Evolutionary conservation across 208 protist genomes (phyloP), one percentile per base, ranked within the genome.

Genomic region (Jaenimonas drosophilae): DNA sequence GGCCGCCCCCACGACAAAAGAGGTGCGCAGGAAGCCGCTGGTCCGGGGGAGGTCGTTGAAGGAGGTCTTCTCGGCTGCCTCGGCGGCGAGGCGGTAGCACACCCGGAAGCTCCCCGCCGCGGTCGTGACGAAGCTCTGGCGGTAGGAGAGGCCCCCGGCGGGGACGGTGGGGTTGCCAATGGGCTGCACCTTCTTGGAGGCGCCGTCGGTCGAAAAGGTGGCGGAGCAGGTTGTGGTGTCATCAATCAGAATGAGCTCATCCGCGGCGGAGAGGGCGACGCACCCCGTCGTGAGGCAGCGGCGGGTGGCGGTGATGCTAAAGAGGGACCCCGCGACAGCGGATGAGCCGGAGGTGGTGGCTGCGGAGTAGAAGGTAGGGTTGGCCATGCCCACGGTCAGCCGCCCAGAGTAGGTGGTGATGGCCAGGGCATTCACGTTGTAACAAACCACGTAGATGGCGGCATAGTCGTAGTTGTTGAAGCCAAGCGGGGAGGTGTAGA

Each of bases 281-380:
- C 78, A 88, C 20, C 38, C 26, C 17, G 47, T 11, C 9, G 52
- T 48, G 4, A 67, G 19, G 49, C 85, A 93, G 34, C 60, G 58
- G 27, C 72, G 70, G 24, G 64, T 45, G 11, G 68, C 87, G 17
- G 62, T 68, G 17, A 90, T 45, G 39, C 53, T 76, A 31, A 91
- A 63, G 11, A 69, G 74, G 1, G 56, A 49, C 3, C 85, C 85
- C 14, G 79, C 73, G 29, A 34, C 5, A 7, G 54, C 17, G 26
- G 20, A 33, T 20, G 19, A 31, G 27, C 41, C 70, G 19, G 65
- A 58, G 9, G 55, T 64, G 24, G 59, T 76, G n/a, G 44, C 49
- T 16, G 76, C 48, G 30, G 70, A 81, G 72, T 90, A 94, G 64
- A 83, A 90, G n/a, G 77, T 65, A n/a, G 87, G 87, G 48, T 94